Base-by-base conservation (phyloP, 2,329 filamentous ascomycete genomes). In the Harringtonia lauricola region DNA sequence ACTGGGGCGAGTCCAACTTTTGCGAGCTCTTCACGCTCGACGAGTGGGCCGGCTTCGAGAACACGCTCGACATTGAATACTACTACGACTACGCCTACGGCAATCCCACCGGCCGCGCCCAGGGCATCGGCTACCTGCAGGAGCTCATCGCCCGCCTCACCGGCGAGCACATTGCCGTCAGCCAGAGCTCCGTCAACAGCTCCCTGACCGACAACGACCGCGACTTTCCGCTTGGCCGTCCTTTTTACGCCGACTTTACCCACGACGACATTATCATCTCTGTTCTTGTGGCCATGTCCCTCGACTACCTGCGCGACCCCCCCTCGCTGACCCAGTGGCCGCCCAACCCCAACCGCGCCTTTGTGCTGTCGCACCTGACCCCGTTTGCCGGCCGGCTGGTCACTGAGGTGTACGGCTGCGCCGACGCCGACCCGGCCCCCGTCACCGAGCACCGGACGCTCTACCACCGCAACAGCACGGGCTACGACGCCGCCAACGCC, bases 401-500 rank as follows among this genome's bases (percentile, higher is more conserved):
- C 36, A 74, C 73, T 2, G 74, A 78, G 56, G 64, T 74, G 24
- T 71, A 76, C 49, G 71, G 68, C 29, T 77, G 73, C 51, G 57
- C 61, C 3, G 44, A 48, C 1, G 39, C 61, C 1, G 45, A 65
- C 38, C 68, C 74, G 0, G 51, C 51, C 5, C 55, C 64, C 1
- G 62, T 65, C 3, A 60, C 63, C 29, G 48, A 57, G 2, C 52
- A 68, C 33, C 57, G 61, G 21, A 63, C 63, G 0, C 52, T 59
- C 15, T 72, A 72, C 55, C 60, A 59, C 34, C 60, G 63, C 0
- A 54, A 49, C 0, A 64, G 68, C 44, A 70, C 71, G 47, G 68
- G 67, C 36, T 72, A 71, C 53, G 52, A 62, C 21, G 49, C 68
- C 10, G 49, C 52, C 19, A 61, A 62, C 34, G 59, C 61, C 2